Conservation (phyloP, 1,284 basidiomycete genomes). For the Irpex rosettiformis region DNA sequence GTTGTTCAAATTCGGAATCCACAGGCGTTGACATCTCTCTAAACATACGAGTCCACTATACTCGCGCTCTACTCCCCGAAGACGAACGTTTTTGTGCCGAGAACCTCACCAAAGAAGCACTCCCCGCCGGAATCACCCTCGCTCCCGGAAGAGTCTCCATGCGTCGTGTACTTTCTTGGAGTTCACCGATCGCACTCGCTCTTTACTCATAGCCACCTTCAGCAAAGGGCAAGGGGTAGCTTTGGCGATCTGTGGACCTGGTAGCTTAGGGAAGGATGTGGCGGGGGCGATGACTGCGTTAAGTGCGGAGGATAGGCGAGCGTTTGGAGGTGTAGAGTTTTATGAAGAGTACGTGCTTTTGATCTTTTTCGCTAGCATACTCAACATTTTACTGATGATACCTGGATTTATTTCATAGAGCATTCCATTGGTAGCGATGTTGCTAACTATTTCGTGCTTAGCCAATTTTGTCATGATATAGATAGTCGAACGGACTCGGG, state of each 20-base stretch:
- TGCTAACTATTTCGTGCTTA: no score
- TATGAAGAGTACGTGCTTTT: slow-evolving; percentile 53
- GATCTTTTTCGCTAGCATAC: background rate
- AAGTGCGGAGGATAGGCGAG: slow-evolving; percentile 42
- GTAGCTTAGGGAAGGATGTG: slow-evolving; percentile 49
- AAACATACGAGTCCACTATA: slow-evolving; percentile 60
- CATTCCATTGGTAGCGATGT: slow-evolving; percentile 1
- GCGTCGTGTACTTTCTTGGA: slow-evolving; percentile 38
- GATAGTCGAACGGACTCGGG: no score
- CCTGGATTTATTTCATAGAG: background rate
- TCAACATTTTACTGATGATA: background rate
- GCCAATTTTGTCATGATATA: no score
- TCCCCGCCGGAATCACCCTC: slow-evolving; percentile 42
- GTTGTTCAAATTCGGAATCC: no score
- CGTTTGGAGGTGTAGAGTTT: slow-evolving; percentile 66
- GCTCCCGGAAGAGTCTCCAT: slow-evolving; percentile 48
- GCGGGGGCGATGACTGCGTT: slow-evolving; percentile 44
- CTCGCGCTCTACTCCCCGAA: slow-evolving; percentile 33
- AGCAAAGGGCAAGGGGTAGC: slow-evolving; percentile 37
- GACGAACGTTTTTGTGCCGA: background rate
- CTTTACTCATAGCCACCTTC: slow-evolving; percentile 13
- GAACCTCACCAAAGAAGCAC: slow-evolving; percentile 21
- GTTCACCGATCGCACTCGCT: slow-evolving; percentile 42
- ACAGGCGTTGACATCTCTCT: slow-evolving; percentile 16
- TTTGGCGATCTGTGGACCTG: slow-evolving; percentile 66